A percentile compares a stretch with the other conserved stretches of the same genome.
phyloP scores from a whole-genome alignment of 192 early-diverging fungal genomes.

The Geosiphon pyriformis region DNA sequence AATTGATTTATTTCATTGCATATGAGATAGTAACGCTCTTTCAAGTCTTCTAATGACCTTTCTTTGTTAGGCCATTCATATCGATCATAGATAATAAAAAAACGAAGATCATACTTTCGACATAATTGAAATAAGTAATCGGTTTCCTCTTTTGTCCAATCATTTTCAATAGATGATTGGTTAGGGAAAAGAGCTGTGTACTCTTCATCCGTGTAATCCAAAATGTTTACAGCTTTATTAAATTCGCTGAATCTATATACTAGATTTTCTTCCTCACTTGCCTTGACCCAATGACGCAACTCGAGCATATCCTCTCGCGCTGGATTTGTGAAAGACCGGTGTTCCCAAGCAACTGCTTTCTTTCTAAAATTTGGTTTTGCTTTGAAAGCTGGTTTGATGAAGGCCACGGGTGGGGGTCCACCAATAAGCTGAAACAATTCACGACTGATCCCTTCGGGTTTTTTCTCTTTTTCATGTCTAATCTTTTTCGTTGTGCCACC shows the following conservation, averaged over 20 bases:
- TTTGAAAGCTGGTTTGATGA: slow-evolving; percentile 56
- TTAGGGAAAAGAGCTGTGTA: slow-evolving; percentile 47
- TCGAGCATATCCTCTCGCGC: slow-evolving; percentile 69
- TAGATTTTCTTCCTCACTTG: slow-evolving; percentile 47
- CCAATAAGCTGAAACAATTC: slow-evolving; percentile 64
- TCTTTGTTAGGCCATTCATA: slow-evolving; percentile 54
- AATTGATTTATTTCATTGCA: slow-evolving; percentile 44
- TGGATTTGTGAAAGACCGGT: slow-evolving; percentile 67
- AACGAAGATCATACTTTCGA: slow-evolving; percentile 71
- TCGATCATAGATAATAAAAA: slow-evolving; percentile 79
- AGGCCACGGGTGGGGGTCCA: slow-evolving; percentile 59
- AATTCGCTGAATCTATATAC: slow-evolving; percentile 58
- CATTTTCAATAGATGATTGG: slow-evolving; percentile 39
- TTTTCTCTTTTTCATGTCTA: slow-evolving; percentile 39
- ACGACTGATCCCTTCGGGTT: slow-evolving; percentile 53
- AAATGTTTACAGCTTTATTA: slow-evolving; percentile 65
- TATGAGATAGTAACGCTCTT: slow-evolving; percentile 79
- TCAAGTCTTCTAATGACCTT: slow-evolving; percentile 66
- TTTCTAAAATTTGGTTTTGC: slow-evolving; percentile 68
- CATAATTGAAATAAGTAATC: slow-evolving; percentile 76
- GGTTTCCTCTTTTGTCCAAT: slow-evolving; percentile 84
- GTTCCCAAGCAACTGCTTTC: slow-evolving; percentile 63
- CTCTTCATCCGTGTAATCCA: slow-evolving; percentile 76
- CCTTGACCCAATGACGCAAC: slow-evolving; percentile 76
- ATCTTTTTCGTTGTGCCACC: background rate